These are phyloP conservation scores for Candolleomyces eurysporus DNA, from an alignment of 768 basidiomycete species.

Conservation along the genomic window DNA sequence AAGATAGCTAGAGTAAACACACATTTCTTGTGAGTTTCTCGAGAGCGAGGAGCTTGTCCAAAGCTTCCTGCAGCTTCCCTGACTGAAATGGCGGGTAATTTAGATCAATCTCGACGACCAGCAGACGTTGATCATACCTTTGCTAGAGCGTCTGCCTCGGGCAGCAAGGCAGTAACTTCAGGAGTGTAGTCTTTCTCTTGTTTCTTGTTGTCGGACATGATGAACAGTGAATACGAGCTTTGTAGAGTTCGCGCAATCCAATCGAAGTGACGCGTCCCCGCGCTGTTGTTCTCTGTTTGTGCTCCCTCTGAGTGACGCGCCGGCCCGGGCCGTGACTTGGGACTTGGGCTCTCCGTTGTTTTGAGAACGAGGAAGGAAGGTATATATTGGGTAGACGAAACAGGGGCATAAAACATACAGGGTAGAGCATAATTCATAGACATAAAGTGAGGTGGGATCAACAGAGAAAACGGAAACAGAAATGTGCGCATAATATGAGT, in stretches of 20 bases:
- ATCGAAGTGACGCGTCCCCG: constrained; percentile 61
- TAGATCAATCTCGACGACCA: not conserved
- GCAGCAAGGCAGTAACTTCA: constrained; percentile 77
- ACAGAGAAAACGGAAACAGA: constrained; percentile 24
- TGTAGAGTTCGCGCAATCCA: constrained; percentile 29
- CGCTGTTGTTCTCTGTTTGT: constrained; percentile 46
- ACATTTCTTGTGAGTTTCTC: constrained; percentile 99
- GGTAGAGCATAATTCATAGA: constrained; percentile 28
- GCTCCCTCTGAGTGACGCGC: constrained; percentile 18
- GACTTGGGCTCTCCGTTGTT: too few species aligned
- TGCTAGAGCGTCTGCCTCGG: constrained; percentile 63
- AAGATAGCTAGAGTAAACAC: constrained; percentile 20
- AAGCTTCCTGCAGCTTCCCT: constrained; percentile 78
- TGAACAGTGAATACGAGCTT: constrained; percentile 34
- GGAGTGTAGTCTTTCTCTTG: constrained; percentile 84
- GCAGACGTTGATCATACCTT: constrained; percentile 46
- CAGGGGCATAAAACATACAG: constrained; percentile 17
- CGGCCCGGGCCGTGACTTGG: constrained; percentile 11
- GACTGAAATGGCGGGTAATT: constrained; percentile 43
- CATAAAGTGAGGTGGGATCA: constrained; percentile 24
- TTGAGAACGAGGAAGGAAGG: constrained; percentile 19
- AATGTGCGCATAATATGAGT: constrained; percentile 3
- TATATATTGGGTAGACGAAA: not conserved
- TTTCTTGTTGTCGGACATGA: constrained; percentile 78
- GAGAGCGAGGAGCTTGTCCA: constrained; percentile 84